phyloP scores from a whole-genome alignment of 208 protist species.

The Leishmania tarentolae region DNA sequence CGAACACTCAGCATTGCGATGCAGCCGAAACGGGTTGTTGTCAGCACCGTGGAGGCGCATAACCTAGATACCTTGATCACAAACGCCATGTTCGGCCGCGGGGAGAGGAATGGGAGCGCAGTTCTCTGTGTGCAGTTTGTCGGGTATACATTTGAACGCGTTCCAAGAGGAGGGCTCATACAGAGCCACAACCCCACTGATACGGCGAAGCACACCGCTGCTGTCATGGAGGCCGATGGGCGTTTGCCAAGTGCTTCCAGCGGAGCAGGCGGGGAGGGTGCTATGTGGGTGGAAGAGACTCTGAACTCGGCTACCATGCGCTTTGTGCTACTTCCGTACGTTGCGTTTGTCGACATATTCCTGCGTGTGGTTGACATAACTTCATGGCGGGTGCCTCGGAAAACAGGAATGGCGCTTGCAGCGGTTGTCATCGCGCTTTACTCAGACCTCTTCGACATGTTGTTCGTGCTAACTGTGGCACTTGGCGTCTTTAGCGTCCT shows the following conservation, averaged over 20 bases:
- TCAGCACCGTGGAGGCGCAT: conserved; percentile 54
- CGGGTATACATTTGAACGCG: conserved; percentile 60
- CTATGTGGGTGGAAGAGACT: conserved; percentile 12
- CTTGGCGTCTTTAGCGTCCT: conserved; percentile 40
- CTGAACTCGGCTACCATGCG: conserved; percentile 58
- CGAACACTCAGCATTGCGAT: conserved; percentile 72
- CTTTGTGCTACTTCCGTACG: conserved; percentile 79
- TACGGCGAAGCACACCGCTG: neutral
- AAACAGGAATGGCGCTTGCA: conserved; percentile 59
- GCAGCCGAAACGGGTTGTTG: conserved; percentile 67
- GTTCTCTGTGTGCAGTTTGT: conserved; percentile 74
- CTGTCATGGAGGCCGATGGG: conserved; percentile 11
- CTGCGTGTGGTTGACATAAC: conserved; percentile 56
- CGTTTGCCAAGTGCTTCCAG: conserved; percentile 7
- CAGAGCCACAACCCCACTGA: conserved; percentile 16
- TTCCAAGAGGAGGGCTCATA: conserved; percentile 47
- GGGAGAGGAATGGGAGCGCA: conserved; percentile 64
- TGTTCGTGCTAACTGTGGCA: conserved; percentile 48
- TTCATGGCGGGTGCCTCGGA: conserved; percentile 64
- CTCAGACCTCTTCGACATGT: conserved; percentile 53
- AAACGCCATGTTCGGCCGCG: conserved; percentile 76
- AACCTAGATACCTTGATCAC: conserved; percentile 73
- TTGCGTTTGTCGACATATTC: conserved; percentile 61
- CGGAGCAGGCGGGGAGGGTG: neutral
- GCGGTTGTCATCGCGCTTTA: conserved; percentile 51